Conservation (phyloP, 164 flowering plant species). For the Aristolochia californica region DNA sequence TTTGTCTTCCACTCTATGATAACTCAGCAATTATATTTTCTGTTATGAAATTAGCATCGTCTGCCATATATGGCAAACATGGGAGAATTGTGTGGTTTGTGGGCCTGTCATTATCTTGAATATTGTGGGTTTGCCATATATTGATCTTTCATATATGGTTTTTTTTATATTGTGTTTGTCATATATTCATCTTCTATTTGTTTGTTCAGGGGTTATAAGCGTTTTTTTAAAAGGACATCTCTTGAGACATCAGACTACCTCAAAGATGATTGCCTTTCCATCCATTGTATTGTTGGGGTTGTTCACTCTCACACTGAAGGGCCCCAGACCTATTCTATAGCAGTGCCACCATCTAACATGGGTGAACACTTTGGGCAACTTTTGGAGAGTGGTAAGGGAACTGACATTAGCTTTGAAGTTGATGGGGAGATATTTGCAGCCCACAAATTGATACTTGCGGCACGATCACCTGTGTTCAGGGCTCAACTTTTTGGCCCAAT, state of each 20-base stretch:
- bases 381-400: constrained; percentile 63
- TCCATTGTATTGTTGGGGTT: constrained; percentile 78
- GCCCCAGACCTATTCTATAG: constrained; percentile 55
- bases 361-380: constrained; percentile 70
- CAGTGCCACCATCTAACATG: constrained; percentile 60
- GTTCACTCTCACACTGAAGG: constrained; percentile 78
- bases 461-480: constrained; percentile 84
- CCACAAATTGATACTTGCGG: constrained; percentile 81
- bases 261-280: constrained; percentile 71
- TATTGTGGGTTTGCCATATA: neutral
- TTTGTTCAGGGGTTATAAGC: constrained; percentile 79
- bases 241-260: constrained; percentile 82
- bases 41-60: neutral
- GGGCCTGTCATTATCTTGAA: neutral
- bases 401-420: constrained; percentile 71
- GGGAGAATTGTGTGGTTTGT: neutral
- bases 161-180: neutral
- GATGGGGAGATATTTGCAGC: constrained; percentile 65
- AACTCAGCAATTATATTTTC: neutral
- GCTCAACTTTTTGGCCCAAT: constrained; percentile 86
- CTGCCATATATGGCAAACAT: neutral
- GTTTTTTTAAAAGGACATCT: constrained; percentile 60
- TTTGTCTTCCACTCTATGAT: too few relatives aligned
- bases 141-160: neutral
- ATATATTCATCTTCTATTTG: neutral